Base-by-base conservation (phyloP, 1,284 basidiomycete species). In the Athelia psychrophila region DNA sequence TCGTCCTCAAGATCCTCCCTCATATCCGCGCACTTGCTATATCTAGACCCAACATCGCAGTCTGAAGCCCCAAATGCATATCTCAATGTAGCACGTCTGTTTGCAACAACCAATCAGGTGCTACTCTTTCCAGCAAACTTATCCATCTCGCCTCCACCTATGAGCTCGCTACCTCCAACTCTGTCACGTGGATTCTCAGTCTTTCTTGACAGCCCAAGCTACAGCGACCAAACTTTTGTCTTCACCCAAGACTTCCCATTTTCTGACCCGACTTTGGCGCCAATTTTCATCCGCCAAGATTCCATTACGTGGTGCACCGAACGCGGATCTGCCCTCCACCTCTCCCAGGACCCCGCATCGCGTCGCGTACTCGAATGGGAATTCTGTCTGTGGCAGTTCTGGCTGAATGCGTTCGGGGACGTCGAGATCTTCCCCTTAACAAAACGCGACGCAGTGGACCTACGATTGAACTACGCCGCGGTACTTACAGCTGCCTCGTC, bases 321-420 rank as follows among this genome's bases (percentile, higher is more conserved):
- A 55, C 76, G 83, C 23, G 71, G 78, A 56, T 79, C 82, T 55
- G 13, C 27, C 27, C 27, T 30, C 13, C 27, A 30, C 13, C 27
- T 30, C 27, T 30, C 27, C 27, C 27, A 30, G 6, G 27, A 30
- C 27, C 59, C 75, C 25, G 63, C 70, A 44, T 64, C 67, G 36
- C 73, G 76, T 13, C 79, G 82, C 22, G 54, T 61, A 1, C 64
- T 71, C 2, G 81, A 84, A 54, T 87, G 84, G 85, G 70, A 76
- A 38, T 81, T 83, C 54, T 87, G 85, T 64, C 64, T 86, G n/a
- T 88, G 85, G 85, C 80, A 81, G 56, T 55, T 86, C 49, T 81
- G 80, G 73, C 70, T 87, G 16, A 58, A 47, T 65, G 20, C 22
- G 55, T 45, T 60, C 57, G 48, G 58, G 61, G 60, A 65, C 54